Evolutionary conservation across 1,139 yeast genomes (phyloP), one percentile per base, ranked within the genome.

Genomic region (Candida sp.): DNA sequence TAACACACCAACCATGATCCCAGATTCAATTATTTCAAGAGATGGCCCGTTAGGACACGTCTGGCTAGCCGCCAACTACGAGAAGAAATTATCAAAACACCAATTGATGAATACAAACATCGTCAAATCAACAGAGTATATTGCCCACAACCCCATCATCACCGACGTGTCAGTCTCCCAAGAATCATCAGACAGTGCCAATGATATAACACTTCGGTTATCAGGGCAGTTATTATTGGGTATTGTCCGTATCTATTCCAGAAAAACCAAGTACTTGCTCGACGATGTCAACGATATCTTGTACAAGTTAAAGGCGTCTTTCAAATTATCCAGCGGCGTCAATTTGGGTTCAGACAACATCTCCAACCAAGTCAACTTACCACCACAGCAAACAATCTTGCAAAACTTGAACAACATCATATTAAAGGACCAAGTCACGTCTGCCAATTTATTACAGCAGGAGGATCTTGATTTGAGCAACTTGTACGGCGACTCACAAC

Each of bases 21-120:
- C 55, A 22, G 57, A 53, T 11, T 44, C 59, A 17, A 46, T 56
- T 31, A 54, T 84, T 26, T 73, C 89, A 7, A 85, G 82, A 55
- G 87, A 87, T 63, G 96, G 96, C 3, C 96, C 97, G 1, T 73
- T 92, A 60, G 96, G 96, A 5, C 89, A 88, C 58, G 94, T 91
- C 12, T 93, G 98, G 98, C 78, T 93, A 49, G 98, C 98, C 3
- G 94, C 97, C 33, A 92, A 90, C 65, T 80, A 90, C 69, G 96
- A 90, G 61, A 84, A 86, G 62, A 89, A 88, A 60, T 78, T 93
- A 44, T 81, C 96, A 44, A 89, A 90, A 64, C 84, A 83, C 52
- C 94, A 92, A 63, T 79, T 89, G 47, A 72, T 91, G 48, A 85
- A 82, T 61, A 85, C 97, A 25, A 83, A 88, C 63, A 86, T 93